Conservation (phyloP, 768 basidiomycete species). For the Suillus decipiens region DNA sequence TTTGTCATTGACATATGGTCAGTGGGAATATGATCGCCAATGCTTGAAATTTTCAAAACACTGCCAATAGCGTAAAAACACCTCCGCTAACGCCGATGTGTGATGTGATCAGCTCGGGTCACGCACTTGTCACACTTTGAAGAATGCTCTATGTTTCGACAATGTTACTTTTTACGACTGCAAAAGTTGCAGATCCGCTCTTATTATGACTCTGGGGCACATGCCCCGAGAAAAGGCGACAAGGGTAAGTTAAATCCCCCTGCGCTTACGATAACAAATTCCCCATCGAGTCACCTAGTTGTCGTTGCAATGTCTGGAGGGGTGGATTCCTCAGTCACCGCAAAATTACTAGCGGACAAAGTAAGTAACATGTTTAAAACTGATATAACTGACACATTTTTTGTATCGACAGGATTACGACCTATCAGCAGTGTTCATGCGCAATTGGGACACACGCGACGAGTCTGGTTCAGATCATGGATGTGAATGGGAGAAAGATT, state of each 20-base stretch:
- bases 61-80: no score
- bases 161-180: constrained; percentile 12
- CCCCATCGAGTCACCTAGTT: constrained; percentile 46
- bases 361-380: constrained; percentile 36
- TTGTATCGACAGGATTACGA: constrained; percentile 61
- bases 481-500: constrained; percentile 96
- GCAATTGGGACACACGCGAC: constrained; percentile 91
- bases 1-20: no score
- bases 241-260: constrained; percentile 21
- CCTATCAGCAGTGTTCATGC: constrained; percentile 90
- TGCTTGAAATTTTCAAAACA: no score
- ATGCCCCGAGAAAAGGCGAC: constrained; percentile 27
- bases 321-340: constrained; percentile 90
- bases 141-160: constrained; percentile 13
- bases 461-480: constrained; percentile 78
- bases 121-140: constrained; percentile 7
- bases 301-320: constrained; percentile 94
- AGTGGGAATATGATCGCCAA: no score
- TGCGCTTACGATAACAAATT: background rate
- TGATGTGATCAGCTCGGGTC: constrained; percentile 1
- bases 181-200: constrained; percentile 9
- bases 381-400: constrained; percentile 3
- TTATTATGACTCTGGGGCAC: constrained; percentile 20
- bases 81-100: no score
- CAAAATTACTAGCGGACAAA: constrained; percentile 69